Evolutionary conservation across 1,284 basidiomycete species (phyloP).

Genomic region (Psilocybe mexicana): DNA sequence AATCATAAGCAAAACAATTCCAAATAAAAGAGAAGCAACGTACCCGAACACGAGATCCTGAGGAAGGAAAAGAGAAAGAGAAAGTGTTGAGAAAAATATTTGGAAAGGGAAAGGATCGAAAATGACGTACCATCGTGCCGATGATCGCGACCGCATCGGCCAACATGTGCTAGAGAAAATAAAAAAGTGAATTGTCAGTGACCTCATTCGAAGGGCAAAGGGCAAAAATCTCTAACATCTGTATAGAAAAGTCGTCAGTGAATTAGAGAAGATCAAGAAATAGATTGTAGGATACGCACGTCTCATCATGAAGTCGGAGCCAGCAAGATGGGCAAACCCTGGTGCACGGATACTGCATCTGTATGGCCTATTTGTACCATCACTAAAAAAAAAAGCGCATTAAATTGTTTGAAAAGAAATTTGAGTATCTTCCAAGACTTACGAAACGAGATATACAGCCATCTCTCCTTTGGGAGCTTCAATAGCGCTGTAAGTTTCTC

Average conservation of each 20-base stretch:
- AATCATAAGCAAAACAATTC: neutral
- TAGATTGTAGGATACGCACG: constrained; percentile 44
- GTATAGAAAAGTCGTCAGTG: constrained; percentile 18
- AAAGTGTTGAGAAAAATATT: constrained; percentile 5
- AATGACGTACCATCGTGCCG: constrained; percentile 81
- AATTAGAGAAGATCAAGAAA: constrained; percentile 6
- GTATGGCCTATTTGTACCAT: constrained; percentile 92
- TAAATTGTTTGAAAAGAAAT: neutral
- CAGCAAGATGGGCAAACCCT: constrained; percentile 91
- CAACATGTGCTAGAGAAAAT: constrained; percentile 70
- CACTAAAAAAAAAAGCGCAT: constrained; percentile 41
- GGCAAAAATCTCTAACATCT: constrained; percentile 52
- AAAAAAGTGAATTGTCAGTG: constrained; percentile 28
- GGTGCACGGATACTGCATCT: constrained; percentile 93
- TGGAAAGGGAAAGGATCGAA: constrained; percentile 1
- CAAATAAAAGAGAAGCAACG: constrained; percentile 17
- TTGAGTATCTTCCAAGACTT: constrained; percentile 29
- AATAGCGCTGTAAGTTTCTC: constrained; percentile 97
- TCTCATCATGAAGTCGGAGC: constrained; percentile 95
- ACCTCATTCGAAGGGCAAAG: constrained; percentile 5
- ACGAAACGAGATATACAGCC: constrained; percentile 95
- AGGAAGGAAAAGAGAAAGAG: constrained; percentile 4
- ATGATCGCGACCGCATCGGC: constrained; percentile 93
- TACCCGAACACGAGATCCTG: constrained; percentile 47
- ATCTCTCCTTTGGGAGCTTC: constrained; percentile 99